Conservation (phyloP, 371 early-diverging fungal species). For the Dinochytrium kinnereticum region DNA sequence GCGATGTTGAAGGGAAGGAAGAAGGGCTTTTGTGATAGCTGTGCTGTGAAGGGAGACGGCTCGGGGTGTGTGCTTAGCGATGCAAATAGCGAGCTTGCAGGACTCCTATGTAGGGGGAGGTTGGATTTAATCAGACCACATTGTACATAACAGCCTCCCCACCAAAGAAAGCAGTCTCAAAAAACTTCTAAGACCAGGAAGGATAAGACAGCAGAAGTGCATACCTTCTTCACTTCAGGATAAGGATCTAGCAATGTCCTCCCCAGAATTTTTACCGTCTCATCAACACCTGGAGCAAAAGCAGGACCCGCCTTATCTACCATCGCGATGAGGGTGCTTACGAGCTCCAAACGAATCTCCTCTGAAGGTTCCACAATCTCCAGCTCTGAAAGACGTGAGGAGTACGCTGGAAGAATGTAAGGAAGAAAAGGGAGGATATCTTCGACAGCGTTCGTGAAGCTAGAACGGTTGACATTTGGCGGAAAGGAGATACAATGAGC, state of each 20-base stretch:
- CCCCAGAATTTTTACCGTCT: slow-evolving; percentile 41
- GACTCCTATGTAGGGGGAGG: slow-evolving; percentile 40
- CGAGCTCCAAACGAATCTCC: slow-evolving; percentile 50
- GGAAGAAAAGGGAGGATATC: slow-evolving; percentile 41
- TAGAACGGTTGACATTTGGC: slow-evolving; percentile 16
- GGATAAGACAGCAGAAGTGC: too few species aligned
- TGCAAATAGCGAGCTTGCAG: slow-evolving; percentile 39
- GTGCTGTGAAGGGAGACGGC: slow-evolving; percentile 33
- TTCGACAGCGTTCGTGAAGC: slow-evolving; percentile 31
- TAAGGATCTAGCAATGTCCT: slow-evolving; percentile 48
- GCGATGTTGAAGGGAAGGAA: slow-evolving; percentile 47
- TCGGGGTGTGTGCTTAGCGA: slow-evolving; percentile 27
- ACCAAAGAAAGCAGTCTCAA: too few species aligned
- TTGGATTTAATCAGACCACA: background rate
- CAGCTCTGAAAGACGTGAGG: slow-evolving; percentile 37
- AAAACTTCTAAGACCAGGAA: too few species aligned
- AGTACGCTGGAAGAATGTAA: slow-evolving; percentile 44
- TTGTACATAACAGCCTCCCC: too few species aligned
- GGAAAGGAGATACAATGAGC: background rate
- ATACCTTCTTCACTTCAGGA: slow-evolving; percentile 59
- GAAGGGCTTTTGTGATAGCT: slow-evolving; percentile 42
- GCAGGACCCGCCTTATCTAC: slow-evolving; percentile 24
- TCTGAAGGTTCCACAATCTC: slow-evolving; percentile 56
- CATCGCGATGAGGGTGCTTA: slow-evolving; percentile 33
- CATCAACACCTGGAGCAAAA: slow-evolving; percentile 51